Percentiles rank a stretch among this genome's conserved stretches.
Evolutionary conservation across 2,329 filamentous ascomycete genomes (phyloP).

Genomic region (Gnomoniopsis smithogilvyi): DNA sequence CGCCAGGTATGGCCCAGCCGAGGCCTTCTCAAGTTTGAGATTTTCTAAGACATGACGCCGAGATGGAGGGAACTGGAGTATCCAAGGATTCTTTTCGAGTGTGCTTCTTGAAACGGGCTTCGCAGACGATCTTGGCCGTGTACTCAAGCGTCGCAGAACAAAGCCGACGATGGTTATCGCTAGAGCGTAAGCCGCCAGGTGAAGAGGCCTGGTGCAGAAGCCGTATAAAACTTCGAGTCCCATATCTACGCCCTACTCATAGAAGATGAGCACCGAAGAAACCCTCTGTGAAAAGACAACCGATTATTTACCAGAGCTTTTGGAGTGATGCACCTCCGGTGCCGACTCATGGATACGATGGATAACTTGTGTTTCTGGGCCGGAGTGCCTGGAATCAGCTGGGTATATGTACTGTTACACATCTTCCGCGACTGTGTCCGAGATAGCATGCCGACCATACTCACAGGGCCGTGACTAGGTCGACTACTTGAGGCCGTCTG

Average conservation of each 20-base stretch:
- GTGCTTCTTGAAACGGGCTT: not conserved
- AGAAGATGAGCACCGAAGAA: not conserved
- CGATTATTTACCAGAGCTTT: not conserved
- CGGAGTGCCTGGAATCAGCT: not conserved
- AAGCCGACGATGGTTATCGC: constrained; percentile 5
- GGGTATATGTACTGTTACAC: not conserved
- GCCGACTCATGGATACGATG: no score
- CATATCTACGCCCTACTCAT: not conserved
- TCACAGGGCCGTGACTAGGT: constrained; percentile 2
- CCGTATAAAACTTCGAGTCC: not conserved
- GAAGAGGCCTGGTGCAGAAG: not conserved
- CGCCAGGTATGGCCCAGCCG: not conserved
- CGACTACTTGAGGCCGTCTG: not conserved
- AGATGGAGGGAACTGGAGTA: constrained; percentile 15
- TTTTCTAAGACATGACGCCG: constrained; percentile 8
- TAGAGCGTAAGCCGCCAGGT: not conserved
- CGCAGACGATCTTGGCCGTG: not conserved
- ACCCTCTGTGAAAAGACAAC: not conserved
- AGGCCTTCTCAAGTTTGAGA: constrained; percentile 6
- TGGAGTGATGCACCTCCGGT: not conserved
- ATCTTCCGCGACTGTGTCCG: constrained; percentile 7
- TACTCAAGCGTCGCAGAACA: not conserved
- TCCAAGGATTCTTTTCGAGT: constrained; percentile 9
- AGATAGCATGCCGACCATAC: constrained; percentile 1
- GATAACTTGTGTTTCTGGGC: no score